Evolutionary conservation across 306 rosid genomes (phyloP).

Genomic region (Cucumis hystrix): DNA sequence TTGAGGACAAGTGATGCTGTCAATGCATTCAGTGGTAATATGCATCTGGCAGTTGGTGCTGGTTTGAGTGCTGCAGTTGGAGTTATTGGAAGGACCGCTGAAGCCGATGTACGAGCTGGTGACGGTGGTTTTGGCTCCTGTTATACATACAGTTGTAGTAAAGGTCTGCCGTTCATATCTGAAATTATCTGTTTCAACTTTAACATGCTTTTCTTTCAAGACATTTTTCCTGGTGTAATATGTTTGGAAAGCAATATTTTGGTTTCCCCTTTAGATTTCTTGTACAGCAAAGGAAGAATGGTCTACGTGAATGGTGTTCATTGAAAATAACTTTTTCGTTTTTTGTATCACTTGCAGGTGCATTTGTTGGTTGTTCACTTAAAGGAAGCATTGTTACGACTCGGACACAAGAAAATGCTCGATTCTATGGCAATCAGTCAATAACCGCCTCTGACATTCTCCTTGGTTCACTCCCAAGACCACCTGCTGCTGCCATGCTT

Average conservation of each 20-base stretch:
- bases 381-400: constrained; percentile 77
- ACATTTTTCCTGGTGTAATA: neutral
- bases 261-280: neutral
- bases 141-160: constrained; percentile 89
- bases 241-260: neutral
- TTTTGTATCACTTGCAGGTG: constrained; percentile 40
- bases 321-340: neutral
- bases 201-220: neutral
- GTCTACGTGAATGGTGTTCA: neutral
- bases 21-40: constrained; percentile 65
- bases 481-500: constrained; percentile 79
- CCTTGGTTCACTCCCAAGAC: constrained; percentile 77
- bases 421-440: constrained; percentile 78
- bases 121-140: constrained; percentile 91
- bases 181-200: neutral
- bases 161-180: constrained; percentile 35
- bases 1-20: constrained; percentile 74
- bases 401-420: constrained; percentile 47
- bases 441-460: constrained; percentile 60
- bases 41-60: constrained; percentile 80
- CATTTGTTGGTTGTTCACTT: constrained; percentile 91
- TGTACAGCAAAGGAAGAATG: neutral
- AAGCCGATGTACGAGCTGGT: constrained; percentile 96
- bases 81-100: constrained; percentile 64
- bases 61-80: constrained; percentile 97